phyloP scores from a whole-genome alignment of 495 filamentous ascomycete species.

The Talaromyces borbonicus region DNA sequence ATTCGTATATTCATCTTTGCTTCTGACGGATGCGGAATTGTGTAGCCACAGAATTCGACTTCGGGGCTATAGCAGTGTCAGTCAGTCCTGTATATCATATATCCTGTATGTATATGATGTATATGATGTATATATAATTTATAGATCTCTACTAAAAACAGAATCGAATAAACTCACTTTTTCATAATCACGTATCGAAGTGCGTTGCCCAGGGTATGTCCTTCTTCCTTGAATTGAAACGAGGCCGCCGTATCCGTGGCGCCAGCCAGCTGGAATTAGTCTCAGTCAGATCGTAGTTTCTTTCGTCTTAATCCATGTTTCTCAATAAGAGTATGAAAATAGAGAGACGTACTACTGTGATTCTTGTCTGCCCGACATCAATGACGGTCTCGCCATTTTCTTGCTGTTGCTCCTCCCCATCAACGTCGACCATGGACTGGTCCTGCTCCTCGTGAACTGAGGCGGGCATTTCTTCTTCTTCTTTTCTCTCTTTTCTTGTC shows the following conservation, averaged over 20 bases:
- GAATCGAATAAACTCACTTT: constrained; percentile 49
- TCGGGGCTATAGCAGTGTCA: constrained; percentile 51
- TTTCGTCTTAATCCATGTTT: not conserved
- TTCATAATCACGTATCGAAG: constrained; percentile 96
- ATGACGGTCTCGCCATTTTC: constrained; percentile 32
- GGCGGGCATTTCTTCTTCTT: constrained; percentile 24
- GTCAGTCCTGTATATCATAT: too few species aligned
- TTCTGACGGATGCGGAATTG: constrained; percentile 95
- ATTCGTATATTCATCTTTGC: constrained; percentile 93
- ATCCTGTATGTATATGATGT: too few species aligned
- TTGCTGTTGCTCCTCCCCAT: constrained; percentile 29
- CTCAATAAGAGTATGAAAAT: not conserved
- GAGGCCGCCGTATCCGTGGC: constrained; percentile 61
- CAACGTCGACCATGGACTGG: constrained; percentile 47
- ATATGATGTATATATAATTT: not conserved
- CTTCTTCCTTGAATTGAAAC: constrained; percentile 86
- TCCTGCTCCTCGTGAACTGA: constrained; percentile 36
- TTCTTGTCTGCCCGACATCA: constrained; percentile 40
- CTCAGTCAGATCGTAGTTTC: not conserved
- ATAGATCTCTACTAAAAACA: not conserved
- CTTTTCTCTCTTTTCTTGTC: not conserved
- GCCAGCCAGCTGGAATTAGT: constrained; percentile 48
- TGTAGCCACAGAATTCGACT: constrained; percentile 96
- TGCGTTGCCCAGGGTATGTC: constrained; percentile 92
- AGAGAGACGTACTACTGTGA: constrained; percentile 42